These are phyloP conservation scores for Geosmithia flava DNA, from an alignment of 2,329 filamentous ascomycete genomes.

Conservation along the genomic window DNA sequence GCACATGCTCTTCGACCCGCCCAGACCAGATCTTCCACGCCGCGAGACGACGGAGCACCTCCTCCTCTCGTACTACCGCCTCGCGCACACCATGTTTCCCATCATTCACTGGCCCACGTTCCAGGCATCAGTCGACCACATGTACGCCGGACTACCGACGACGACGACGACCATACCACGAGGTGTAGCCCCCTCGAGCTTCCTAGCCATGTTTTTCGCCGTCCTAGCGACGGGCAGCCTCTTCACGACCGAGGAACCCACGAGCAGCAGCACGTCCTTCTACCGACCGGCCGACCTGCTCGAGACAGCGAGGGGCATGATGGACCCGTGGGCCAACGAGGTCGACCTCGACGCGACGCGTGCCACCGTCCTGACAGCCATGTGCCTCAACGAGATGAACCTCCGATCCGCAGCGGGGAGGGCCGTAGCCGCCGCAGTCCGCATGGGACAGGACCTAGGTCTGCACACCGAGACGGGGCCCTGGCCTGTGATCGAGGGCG, in stretches of 20 bases:
- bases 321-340: conserved; percentile 74
- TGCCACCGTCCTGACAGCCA: conserved; percentile 57
- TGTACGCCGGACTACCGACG: conserved; percentile 57
- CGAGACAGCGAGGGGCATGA: conserved; percentile 54
- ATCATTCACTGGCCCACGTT: conserved; percentile 85
- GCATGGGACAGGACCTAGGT: conserved; percentile 72
- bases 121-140: conserved; percentile 58
- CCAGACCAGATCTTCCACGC: conserved; percentile 55
- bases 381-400: conserved; percentile 79
- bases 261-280: conserved; percentile 31
- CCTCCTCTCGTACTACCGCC: conserved; percentile 62
- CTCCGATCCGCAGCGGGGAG: conserved; percentile 74
- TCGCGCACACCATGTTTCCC: conserved; percentile 70
- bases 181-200: conserved; percentile 48
- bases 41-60: conserved; percentile 59
- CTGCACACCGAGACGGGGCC: conserved; percentile 64
- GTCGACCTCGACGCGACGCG: conserved; percentile 66
- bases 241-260: conserved; percentile 43
- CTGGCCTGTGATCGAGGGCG: conserved; percentile 64
- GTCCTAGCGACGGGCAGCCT: conserved; percentile 75
- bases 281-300: conserved; percentile 50
- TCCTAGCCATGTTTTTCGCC: conserved; percentile 70
- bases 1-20: conserved; percentile 28
- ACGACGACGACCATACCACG: not conserved
- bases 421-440: conserved; percentile 71